A percentile compares a stretch with the other conserved stretches of the same genome.
These are phyloP conservation scores for Ceratocystis eucalypticola DNA, from an alignment of 2,329 filamentous ascomycete species.

Conservation along the genomic window DNA sequence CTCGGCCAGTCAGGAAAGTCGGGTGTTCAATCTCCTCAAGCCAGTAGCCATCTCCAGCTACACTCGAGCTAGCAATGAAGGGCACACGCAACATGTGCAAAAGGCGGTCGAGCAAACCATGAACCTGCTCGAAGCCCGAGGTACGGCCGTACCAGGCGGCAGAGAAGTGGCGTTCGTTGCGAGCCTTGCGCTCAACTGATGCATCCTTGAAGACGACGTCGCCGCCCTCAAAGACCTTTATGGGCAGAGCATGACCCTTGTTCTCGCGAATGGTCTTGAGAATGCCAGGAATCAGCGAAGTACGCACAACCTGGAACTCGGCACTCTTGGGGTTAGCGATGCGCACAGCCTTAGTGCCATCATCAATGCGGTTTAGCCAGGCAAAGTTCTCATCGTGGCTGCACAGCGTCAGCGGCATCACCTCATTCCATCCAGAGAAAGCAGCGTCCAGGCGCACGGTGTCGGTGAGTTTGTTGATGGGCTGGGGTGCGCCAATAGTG, in stretches of 20 bases:
- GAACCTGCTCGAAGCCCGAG: slow-evolving; percentile 88
- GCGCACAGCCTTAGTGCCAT: slow-evolving; percentile 67
- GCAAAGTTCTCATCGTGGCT: slow-evolving; percentile 97
- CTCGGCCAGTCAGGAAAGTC: slow-evolving; percentile 84
- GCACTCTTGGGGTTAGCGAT: slow-evolving; percentile 86
- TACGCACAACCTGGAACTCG: slow-evolving; percentile 88
- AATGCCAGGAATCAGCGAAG: slow-evolving; percentile 70
- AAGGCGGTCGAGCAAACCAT: slow-evolving; percentile 81
- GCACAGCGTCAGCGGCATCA: slow-evolving; percentile 90
- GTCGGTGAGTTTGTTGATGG: slow-evolving; percentile 88
- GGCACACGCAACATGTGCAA: slow-evolving; percentile 80
- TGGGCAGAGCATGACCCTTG: slow-evolving; percentile 73
- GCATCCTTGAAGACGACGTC: slow-evolving; percentile 88
- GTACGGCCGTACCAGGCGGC: slow-evolving; percentile 91
- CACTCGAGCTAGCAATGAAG: slow-evolving; percentile 52
- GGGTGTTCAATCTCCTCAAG: slow-evolving; percentile 83
- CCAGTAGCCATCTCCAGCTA: slow-evolving; percentile 66
- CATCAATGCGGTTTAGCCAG: slow-evolving; percentile 82
- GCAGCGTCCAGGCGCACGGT: slow-evolving; percentile 80
- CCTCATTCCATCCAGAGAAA: slow-evolving; percentile 92
- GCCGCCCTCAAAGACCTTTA: slow-evolving; percentile 83
- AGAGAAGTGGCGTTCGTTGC: slow-evolving; percentile 92
- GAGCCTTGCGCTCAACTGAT: slow-evolving; percentile 64
- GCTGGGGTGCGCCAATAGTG: slow-evolving; percentile 72
- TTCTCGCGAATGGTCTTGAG: slow-evolving; percentile 92